phyloP scores from a whole-genome alignment of 768 basidiomycete species.

The Hysterangium stoloniferum region DNA sequence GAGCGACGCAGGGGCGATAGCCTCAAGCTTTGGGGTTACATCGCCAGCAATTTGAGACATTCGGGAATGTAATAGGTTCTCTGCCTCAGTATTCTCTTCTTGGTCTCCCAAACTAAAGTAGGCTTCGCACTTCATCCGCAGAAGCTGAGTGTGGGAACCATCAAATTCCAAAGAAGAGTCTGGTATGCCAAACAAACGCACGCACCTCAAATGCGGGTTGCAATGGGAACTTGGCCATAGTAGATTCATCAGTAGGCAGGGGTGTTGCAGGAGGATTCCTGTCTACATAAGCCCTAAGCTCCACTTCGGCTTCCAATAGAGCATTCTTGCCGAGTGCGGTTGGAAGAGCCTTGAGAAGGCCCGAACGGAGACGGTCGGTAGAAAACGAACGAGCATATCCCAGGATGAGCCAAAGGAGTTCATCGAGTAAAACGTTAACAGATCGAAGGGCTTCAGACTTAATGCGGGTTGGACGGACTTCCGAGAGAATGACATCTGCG shows the following conservation, averaged over 20 bases:
- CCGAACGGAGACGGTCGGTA: constrained; percentile 66
- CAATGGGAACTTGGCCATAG: constrained; percentile 54
- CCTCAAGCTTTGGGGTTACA: constrained; percentile 37
- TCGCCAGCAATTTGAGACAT: constrained; percentile 45
- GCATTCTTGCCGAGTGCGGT: constrained; percentile 87
- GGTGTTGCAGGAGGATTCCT: constrained; percentile 40
- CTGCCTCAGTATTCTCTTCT: constrained; percentile 65
- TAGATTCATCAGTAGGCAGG: constrained; percentile 36
- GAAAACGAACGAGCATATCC: constrained; percentile 56
- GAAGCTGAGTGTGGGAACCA: constrained; percentile 38
- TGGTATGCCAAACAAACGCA: constrained; percentile 13
- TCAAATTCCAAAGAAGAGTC: constrained; percentile 6
- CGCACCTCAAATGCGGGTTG: constrained; percentile 72
- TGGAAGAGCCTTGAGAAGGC: constrained; percentile 64
- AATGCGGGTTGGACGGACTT: constrained; percentile 86
- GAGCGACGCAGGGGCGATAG: constrained; percentile 74
- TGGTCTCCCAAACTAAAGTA: constrained; percentile 79
- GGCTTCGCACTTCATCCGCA: constrained; percentile 81
- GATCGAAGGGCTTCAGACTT: constrained; percentile 66
- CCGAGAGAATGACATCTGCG: constrained; percentile 87
- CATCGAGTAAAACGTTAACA: constrained; percentile 79
- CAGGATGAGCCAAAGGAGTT: constrained; percentile 71
- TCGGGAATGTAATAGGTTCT: constrained; percentile 53
- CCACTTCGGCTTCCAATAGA: constrained; percentile 86
- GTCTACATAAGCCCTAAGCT: constrained; percentile 85